phyloP scores from a whole-genome alignment of 352 stramenopile genomes.

The Globisporangium okanoganense region DNA sequence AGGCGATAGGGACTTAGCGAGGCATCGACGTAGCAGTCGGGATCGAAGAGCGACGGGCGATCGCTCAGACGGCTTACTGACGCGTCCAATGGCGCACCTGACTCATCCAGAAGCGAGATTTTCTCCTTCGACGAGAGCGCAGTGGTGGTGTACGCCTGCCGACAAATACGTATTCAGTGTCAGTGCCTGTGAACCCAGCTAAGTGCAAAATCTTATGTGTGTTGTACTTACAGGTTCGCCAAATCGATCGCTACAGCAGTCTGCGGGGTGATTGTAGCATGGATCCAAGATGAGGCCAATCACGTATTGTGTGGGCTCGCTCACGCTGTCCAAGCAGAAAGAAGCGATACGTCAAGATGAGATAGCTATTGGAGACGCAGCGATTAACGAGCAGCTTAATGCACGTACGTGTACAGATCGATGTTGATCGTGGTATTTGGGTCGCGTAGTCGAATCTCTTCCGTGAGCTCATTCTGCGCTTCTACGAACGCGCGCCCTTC shows the following conservation, averaged over 20 bases:
- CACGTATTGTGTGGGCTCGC: conserved; percentile 54
- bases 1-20: conserved; percentile 47
- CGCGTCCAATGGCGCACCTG: conserved; percentile 40
- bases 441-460: conserved; percentile 37
- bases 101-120: conserved; percentile 71
- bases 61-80: conserved; percentile 69
- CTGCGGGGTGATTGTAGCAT: conserved; percentile 43
- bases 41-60: conserved; percentile 61
- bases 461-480: conserved; percentile 36
- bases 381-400: not conserved
- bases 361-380: not conserved
- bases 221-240: conserved; percentile 51
- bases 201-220: not conserved
- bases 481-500: conserved; percentile 47
- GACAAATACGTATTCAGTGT: not conserved
- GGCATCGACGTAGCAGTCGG: conserved; percentile 67
- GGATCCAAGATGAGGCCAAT: conserved; percentile 84
- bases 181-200: not conserved
- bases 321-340: conserved; percentile 26
- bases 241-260: conserved; percentile 81
- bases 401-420: conserved; percentile 56
- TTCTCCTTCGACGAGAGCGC: conserved; percentile 38
- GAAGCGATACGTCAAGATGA: not conserved
- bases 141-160: conserved; percentile 42
- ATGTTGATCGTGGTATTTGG: conserved; percentile 47